Base-by-base conservation (phyloP, 306 rosid genomes). In the Betula pendula region DNA sequence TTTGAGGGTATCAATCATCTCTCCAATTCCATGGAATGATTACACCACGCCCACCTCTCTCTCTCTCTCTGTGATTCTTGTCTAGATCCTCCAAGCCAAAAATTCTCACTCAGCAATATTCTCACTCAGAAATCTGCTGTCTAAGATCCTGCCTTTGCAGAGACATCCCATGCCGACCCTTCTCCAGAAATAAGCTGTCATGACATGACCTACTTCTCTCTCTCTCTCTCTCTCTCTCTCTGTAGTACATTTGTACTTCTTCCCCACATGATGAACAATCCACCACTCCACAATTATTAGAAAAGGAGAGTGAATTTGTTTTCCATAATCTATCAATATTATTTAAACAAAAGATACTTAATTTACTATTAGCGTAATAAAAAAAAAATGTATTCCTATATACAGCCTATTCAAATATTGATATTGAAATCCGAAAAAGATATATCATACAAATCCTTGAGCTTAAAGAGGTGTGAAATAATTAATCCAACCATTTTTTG, bases 181-280 rank as follows among this genome's bases (percentile, higher is more conserved):
- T 20, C 65, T 29, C 81, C 81, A 74, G 75, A 78, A 60, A 25
- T 85, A 51, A 59, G 72, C 83, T 66, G 81, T 63, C 74, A 81
- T 85, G 91, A 84, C 82, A 83, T 80, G 49, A 82, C 91, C n/a
- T 83, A 77, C 75, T 52, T 73, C n/a, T 31, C 76, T 58, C 44
- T 53, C 62, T 63, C 20, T 63, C 62, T 52, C 74, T 44, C 42
- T 10, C 53, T 35, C 49, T 2, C 51, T 42, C 69, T 62, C 42
- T 38, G 8, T 35, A 6, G 40, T 68, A 62, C 73, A 49, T 52
- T 19, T 60, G 51, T 55, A 75, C 66, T 74, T 27, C 48, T 67
- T 45, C 48, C 3, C 44, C 38, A 68, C 59, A 35, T 63, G 12
- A 38, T 35, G 6, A 33, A 22, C 12, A 44, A 29, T 43, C n/a